Evolutionary conservation across 2,329 filamentous ascomycete species (phyloP).

Genomic region (Fusarium sp.): DNA sequence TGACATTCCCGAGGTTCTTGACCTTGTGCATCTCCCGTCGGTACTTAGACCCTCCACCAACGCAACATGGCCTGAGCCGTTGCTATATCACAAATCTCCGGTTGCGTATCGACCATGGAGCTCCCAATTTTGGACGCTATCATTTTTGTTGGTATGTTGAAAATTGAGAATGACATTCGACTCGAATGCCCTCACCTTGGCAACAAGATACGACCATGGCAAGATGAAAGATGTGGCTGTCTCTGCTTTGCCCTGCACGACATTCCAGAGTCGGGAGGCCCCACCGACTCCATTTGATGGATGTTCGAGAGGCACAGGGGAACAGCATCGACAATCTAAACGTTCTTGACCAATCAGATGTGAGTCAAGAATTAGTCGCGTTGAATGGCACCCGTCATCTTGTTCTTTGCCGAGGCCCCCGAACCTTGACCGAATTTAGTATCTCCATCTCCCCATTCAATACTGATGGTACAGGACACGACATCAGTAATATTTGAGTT

Average conservation of each 20-base stretch:
- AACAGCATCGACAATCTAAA: slow-evolving; percentile 32
- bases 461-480: not conserved
- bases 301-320: slow-evolving; percentile 12
- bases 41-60: slow-evolving; percentile 37
- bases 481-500: slow-evolving; percentile 2
- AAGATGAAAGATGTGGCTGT: slow-evolving; percentile 31
- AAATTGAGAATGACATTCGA: not conserved
- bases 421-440: slow-evolving; percentile 33
- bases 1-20: slow-evolving; percentile 43
- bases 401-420: slow-evolving; percentile 36
- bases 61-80: slow-evolving; percentile 22
- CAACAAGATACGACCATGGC: slow-evolving; percentile 2
- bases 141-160: not conserved
- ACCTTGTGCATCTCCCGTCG: slow-evolving; percentile 40
- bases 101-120: not conserved
- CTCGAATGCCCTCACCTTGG: not conserved
- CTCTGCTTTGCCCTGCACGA: slow-evolving; percentile 41
- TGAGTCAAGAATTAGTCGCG: not conserved
- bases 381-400: slow-evolving; percentile 16
- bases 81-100: slow-evolving; percentile 14
- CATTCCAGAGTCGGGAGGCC: slow-evolving; percentile 37
- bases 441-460: slow-evolving; percentile 27
- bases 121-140: not conserved
- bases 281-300: slow-evolving; percentile 36
- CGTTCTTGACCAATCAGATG: slow-evolving; percentile 31